Base-by-base conservation (phyloP, 352 stramenopile genomes). In the Lagenidium sp. region DNA sequence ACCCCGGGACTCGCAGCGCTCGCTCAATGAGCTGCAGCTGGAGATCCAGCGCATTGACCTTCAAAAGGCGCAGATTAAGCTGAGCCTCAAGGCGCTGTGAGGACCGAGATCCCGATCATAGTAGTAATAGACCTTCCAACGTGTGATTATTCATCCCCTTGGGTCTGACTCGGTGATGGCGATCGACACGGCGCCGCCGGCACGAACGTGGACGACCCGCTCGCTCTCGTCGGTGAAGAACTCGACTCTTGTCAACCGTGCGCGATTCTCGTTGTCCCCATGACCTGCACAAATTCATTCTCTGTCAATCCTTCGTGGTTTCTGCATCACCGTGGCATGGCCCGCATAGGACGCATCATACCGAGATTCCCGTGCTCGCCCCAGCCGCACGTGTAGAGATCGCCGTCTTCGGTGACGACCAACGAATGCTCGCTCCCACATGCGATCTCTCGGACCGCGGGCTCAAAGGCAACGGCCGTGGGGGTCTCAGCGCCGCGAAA, bases 311-410 rank as follows among this genome's bases (percentile, higher is more conserved):
- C 15, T 32, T 32, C 15, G 8, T 32, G 28, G 6, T 15, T 20
- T 6, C 4, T 31, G 12, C 18, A 6, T 13, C 26, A 51, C 13
- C 16, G 12, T 4, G 11, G 2, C 24, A 26, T 7, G 4, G 4
- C 5, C 19, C 18, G 18, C n/a, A 10, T 35, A 23, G n/a, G 26
- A 35, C 12, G 4, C 7, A 34, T 0, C 61, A 15, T 60, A 90
- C 80, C 80, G 0, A 93, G 62, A 32, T 93, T 93, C 31, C 80
- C 80, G 44, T 93, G 80, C 47, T 93, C 80, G 29, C 75, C 75
- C 80, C 80, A 93, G 3, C 80, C 80, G 42, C 77, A 87, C 2
- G 77, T 81, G 43, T 80, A 90, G 5, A 93, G 42, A n/a, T 72
- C 56, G 12, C 77, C 75, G 23, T 25, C 41, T 8, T 48, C 40